Evolutionary conservation across 805 yeast genomes (phyloP).

Genomic region (Alloascoidea africana): DNA sequence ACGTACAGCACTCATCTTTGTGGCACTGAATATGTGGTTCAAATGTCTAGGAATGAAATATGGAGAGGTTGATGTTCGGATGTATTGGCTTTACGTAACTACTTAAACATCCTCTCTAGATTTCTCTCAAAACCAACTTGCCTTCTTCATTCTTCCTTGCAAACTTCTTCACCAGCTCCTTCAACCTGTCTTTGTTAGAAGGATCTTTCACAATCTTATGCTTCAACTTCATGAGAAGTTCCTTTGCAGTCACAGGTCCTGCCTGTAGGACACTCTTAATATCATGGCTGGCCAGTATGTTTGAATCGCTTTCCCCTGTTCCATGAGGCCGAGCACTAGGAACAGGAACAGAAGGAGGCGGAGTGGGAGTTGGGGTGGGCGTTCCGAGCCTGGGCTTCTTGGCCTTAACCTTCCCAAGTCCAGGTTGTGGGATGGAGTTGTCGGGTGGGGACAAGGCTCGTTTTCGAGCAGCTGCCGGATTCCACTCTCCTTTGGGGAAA

Average conservation of each 20-base stretch:
- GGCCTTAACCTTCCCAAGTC: constrained; percentile 12
- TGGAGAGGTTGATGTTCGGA: not conserved
- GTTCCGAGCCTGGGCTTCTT: constrained; percentile 18
- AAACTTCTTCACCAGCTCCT: constrained; percentile 33
- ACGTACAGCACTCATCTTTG: constrained; percentile 11
- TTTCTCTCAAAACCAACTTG: constrained; percentile 3
- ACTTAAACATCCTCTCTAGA: constrained; percentile 5
- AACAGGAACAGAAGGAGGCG: constrained; percentile 1
- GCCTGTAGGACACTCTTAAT: constrained; percentile 3
- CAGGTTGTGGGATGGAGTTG: constrained; percentile 6
- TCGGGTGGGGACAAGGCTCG: constrained; percentile 19
- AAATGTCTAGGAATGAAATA: constrained; percentile 1
- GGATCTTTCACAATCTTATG: constrained; percentile 40
- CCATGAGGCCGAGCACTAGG: not conserved
- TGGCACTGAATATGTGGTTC: not conserved
- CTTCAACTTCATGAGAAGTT: constrained; percentile 37
- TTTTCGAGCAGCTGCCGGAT: constrained; percentile 37
- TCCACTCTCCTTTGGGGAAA: constrained; percentile 80
- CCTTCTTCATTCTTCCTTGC: constrained; percentile 32
- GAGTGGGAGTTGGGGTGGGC: constrained; percentile 7
- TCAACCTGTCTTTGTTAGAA: constrained; percentile 41
- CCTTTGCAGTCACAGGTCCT: constrained; percentile 29
- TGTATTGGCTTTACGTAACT: constrained; percentile 4
- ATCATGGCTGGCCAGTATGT: constrained; percentile 6
- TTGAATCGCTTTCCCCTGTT: constrained; percentile 3